These are phyloP conservation scores for Tephrocybe sp. DNA, from an alignment of 768 basidiomycete genomes.

Conservation along the genomic window DNA sequence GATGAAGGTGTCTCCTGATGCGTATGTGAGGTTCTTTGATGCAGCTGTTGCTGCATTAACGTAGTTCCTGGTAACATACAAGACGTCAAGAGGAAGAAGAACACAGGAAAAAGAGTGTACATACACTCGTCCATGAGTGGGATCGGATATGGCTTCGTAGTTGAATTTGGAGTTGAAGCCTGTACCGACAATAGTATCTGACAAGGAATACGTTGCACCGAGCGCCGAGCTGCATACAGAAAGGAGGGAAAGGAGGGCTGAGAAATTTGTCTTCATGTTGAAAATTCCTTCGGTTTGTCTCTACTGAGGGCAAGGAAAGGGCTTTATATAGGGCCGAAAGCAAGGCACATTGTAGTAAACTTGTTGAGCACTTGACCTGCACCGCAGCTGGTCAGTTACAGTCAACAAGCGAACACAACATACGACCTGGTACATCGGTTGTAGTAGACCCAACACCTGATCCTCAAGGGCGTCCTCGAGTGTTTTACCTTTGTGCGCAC, in stretches of 20 bases:
- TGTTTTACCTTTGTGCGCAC: no score
- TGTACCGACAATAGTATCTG: constrained; percentile 40
- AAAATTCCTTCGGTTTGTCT: no score
- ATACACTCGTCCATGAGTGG: constrained; percentile 64
- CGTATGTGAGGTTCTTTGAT: constrained; percentile 49
- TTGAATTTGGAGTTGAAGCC: constrained; percentile 47
- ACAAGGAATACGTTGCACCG: constrained; percentile 36
- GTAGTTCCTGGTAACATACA: constrained; percentile 29
- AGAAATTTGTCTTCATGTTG: constrained; percentile 1
- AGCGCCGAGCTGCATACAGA: constrained; percentile 1
- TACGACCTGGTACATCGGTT: no score
- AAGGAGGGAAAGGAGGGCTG: constrained; percentile 1
- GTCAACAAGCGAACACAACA: no score
- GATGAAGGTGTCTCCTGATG: constrained; percentile 46
- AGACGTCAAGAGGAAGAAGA: no score
- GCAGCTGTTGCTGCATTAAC: constrained; percentile 36
- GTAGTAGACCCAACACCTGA: no score
- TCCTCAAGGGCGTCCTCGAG: no score
- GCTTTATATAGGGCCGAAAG: no score
- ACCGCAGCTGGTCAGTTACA: no score
- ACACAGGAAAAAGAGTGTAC: constrained; percentile 8
- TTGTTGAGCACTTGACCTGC: no score
- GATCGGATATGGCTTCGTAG: constrained; percentile 49
- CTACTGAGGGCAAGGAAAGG: no score
- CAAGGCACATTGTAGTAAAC: no score